Percentiles rank a stretch among this genome's conserved stretches.
Evolutionary conservation across 257 asterid species (phyloP).

Genomic region (Solanum pennellii): DNA sequence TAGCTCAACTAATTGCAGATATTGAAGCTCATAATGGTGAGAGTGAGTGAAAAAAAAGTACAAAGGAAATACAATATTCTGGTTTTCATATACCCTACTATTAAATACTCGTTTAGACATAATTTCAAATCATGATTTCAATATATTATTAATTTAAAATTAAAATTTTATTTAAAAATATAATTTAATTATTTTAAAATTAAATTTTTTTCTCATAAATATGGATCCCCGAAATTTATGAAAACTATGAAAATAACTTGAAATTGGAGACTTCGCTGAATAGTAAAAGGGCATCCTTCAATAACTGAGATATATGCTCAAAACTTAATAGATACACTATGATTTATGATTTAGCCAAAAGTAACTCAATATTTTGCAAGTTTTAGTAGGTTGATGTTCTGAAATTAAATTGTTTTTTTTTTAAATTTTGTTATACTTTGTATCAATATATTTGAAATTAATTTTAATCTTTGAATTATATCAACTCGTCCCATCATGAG

Average conservation of each 20-base stretch:
- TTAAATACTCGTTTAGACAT: neutral
- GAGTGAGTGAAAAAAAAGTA: neutral
- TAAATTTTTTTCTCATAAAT: too few species aligned
- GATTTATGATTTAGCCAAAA: neutral
- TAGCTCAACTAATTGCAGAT: neutral
- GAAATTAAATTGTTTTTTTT: neutral
- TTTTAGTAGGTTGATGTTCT: neutral
- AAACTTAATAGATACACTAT: neutral
- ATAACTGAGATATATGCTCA: neutral
- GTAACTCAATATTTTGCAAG: neutral
- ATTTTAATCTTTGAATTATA: neutral
- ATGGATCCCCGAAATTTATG: too few species aligned
- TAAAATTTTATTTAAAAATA: too few species aligned
- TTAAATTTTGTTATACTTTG: neutral
- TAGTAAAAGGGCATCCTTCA: neutral
- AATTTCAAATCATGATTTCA: too few species aligned
- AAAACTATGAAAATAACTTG: too few species aligned
- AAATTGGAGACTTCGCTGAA: too few species aligned
- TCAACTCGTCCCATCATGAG: neutral
- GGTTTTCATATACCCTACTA: neutral
- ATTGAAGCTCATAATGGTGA: neutral
- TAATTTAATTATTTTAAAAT: too few species aligned
- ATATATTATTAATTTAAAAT: too few species aligned
- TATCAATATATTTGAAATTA: neutral
- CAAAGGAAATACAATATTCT: neutral